Base-by-base conservation (phyloP, 305 asterid species). In the Fraxinus paxiana region DNA sequence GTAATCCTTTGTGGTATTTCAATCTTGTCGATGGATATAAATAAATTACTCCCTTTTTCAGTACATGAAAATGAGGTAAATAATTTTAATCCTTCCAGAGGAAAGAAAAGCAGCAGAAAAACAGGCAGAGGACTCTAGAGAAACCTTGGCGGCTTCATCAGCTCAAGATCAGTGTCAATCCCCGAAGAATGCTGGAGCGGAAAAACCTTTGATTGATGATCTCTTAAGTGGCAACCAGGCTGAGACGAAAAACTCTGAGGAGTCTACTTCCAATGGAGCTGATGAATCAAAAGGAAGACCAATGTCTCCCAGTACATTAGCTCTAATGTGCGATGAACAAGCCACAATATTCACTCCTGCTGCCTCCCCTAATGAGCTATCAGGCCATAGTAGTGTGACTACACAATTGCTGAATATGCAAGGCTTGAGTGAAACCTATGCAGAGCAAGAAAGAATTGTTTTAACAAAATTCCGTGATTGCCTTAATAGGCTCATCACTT, bases 301-400 rank as follows among this genome's bases (percentile, higher is more conserved):
- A 30, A 89, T 90, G 96, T 96, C 99, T 75, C 99, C 98, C 15
- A 93, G 97, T 82, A 96, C 98, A 22, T 88, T 94, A 87, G 99
- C 99, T 75, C 88, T 96, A 81, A 92, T 96, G 98, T 96, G 99
- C 22, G 98, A 96, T 38, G 99, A 96, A 85, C 90, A 88, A 83
- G 98, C 91, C 80, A 82, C 93, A 8, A 86, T 92, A 92, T 96
- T 94, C 86, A 41, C 88, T 81, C 59, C 91, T 48, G 84, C 81
- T 85, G 82, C 90, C 90, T 85, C 95, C 81, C 80, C 91, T 6
- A 88, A 89, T 88, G 91, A 89, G 24, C 82, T 86, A 67, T 88
- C 54, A 70, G 89, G 82, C 75, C 88, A 86, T 76, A 84, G 83
- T 75, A 87, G 83, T 73, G 83, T 80, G 30, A 79, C 90, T 54